Evolutionary conservation across 192 early-diverging fungal genomes (phyloP).

Genomic region (Linderina pennispora): DNA sequence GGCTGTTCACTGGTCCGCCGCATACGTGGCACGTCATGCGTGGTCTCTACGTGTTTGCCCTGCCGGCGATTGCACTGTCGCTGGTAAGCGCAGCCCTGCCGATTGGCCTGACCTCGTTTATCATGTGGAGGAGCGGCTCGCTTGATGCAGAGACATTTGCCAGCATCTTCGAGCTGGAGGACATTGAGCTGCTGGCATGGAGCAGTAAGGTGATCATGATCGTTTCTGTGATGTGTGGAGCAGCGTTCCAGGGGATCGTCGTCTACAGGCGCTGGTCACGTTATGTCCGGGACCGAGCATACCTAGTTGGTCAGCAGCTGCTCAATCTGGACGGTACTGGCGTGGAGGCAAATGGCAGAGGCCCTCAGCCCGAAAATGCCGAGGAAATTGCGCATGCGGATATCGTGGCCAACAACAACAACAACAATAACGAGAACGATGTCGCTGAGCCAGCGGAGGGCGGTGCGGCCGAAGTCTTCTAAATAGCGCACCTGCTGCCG

Average conservation of each 20-base stretch:
- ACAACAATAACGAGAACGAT: too few relatives aligned
- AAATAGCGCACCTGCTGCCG: too few relatives aligned
- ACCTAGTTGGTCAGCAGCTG: conserved; percentile 75
- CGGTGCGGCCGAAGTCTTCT: too few relatives aligned
- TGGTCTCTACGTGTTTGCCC: conserved; percentile 14
- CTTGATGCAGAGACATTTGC: conserved; percentile 15
- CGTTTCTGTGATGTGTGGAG: conserved; percentile 8
- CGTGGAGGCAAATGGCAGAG: too few relatives aligned
- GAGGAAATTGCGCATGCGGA: too few relatives aligned
- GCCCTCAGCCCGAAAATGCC: too few relatives aligned
- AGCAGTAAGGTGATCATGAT: conserved; percentile 15
- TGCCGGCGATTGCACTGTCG: conserved; percentile 10
- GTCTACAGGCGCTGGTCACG: conserved; percentile 68
- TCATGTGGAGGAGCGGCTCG: conserved; percentile 8
- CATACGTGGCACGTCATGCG: conserved; percentile 31
- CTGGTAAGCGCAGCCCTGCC: conserved; percentile 6
- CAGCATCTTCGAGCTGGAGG: conserved; percentile 8
- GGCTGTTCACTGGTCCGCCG: conserved; percentile 25
- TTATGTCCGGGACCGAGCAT: conserved; percentile 74
- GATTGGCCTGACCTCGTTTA: conserved; percentile 7
- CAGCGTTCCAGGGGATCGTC: conserved; percentile 13
- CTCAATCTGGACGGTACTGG: conserved; percentile 70
- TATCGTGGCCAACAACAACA: too few relatives aligned
- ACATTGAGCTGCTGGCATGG: conserved; percentile 16
- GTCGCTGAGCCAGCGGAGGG: too few relatives aligned